phyloP scores from a whole-genome alignment of 345 rosid genomes.

The Populus tremula region DNA sequence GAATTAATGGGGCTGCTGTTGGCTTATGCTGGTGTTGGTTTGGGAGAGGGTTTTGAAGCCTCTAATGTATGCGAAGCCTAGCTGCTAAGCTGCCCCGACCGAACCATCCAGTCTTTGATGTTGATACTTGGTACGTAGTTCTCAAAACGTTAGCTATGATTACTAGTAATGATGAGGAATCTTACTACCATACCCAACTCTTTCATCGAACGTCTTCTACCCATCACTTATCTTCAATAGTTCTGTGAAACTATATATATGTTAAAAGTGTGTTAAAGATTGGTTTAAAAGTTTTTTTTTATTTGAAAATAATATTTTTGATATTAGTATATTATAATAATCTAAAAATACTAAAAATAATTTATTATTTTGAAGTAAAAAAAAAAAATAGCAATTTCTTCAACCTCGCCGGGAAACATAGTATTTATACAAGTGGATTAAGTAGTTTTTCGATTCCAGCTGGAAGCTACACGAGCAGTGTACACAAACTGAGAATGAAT shows the following conservation, averaged over 20 bases:
- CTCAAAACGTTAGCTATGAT: background rate
- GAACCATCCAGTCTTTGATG: background rate
- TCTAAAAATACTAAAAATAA: no score
- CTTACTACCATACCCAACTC: background rate
- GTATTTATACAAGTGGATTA: background rate
- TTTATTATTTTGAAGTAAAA: no score
- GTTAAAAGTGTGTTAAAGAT: no score
- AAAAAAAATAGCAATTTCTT: no score
- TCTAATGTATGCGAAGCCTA: background rate
- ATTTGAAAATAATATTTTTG: no score
- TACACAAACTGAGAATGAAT: no score
- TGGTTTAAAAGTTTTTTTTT: no score
- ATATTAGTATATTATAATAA: no score
- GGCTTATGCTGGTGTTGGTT: background rate
- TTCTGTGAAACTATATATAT: no score
- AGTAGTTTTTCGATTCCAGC: background rate
- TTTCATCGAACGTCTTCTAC: background rate
- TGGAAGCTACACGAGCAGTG: background rate
- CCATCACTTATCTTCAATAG: no score
- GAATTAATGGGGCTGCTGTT: background rate
- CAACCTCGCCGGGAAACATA: no score
- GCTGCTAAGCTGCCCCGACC: background rate
- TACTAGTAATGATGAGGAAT: background rate
- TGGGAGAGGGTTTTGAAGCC: conserved; percentile 6
- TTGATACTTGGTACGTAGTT: background rate